phyloP scores from a whole-genome alignment of 2,329 filamentous ascomycete species.

The Fonsecaea multimorphosa region DNA sequence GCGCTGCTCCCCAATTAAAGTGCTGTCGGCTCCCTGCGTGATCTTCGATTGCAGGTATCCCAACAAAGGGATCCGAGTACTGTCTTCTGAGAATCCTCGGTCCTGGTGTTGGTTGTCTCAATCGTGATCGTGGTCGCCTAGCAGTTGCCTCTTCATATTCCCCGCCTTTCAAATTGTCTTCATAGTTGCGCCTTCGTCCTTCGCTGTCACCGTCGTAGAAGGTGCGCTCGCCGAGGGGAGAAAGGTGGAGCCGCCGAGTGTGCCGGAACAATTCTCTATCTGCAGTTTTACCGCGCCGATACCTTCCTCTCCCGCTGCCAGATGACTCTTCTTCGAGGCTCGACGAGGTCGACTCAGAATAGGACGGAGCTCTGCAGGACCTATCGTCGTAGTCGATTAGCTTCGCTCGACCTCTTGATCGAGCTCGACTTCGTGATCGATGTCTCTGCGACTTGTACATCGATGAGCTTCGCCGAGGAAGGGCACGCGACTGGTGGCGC shows the following conservation, averaged over 20 bases:
- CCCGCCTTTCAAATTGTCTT: constrained; percentile 12
- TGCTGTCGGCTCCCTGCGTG: constrained; percentile 6
- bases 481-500: constrained; percentile 20
- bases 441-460: background rate
- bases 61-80: constrained; percentile 19
- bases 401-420: constrained; percentile 4
- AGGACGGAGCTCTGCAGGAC: constrained; percentile 8
- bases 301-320: constrained; percentile 1
- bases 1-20: constrained; percentile 10
- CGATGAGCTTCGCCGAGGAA: constrained; percentile 7
- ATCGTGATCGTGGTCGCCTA: constrained; percentile 2
- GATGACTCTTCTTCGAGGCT: constrained; percentile 5
- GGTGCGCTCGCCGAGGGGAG: constrained; percentile 20
- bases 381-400: constrained; percentile 1
- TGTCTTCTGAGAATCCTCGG: constrained; percentile 20
- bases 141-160: constrained; percentile 15
- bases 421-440: constrained; percentile 16
- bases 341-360: constrained; percentile 18
- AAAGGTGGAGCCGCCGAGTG: constrained; percentile 21
- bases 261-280: constrained; percentile 3
- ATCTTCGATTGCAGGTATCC: constrained; percentile 3
- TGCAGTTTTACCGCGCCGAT: constrained; percentile 12
- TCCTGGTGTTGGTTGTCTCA: constrained; percentile 5
- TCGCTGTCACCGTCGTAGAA: constrained; percentile 7
- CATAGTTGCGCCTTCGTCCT: background rate